phyloP scores from a whole-genome alignment of 192 early-diverging fungal genomes.

The Rhizoclosmatium globosum region DNA sequence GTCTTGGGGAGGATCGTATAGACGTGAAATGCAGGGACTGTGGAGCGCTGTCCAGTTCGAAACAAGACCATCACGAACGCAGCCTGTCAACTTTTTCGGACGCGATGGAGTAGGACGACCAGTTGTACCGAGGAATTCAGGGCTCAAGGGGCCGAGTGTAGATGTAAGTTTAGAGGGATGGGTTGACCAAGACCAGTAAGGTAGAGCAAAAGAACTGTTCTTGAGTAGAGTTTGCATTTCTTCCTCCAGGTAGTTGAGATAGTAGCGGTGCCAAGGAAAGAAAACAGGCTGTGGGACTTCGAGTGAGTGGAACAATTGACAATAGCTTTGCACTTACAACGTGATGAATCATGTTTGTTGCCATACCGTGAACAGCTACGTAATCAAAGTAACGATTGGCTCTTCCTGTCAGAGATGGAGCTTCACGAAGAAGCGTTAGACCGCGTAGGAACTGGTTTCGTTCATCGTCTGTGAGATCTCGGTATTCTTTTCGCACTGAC shows the following conservation, averaged over 20 bases:
- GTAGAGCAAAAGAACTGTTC: slow-evolving; percentile 50
- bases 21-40: not conserved
- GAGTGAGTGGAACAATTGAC: too few species aligned
- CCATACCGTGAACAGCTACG: slow-evolving; percentile 28
- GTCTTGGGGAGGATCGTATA: not conserved
- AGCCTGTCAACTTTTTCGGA: slow-evolving; percentile 16
- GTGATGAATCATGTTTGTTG: not conserved
- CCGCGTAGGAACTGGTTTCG: slow-evolving; percentile 35
- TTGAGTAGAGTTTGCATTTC: slow-evolving; percentile 28
- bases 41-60: slow-evolving; percentile 16
- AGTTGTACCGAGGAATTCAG: too few species aligned
- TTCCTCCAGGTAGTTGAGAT: slow-evolving; percentile 35
- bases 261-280: slow-evolving; percentile 51
- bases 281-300: slow-evolving; percentile 21
- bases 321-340: too few species aligned
- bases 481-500: slow-evolving; percentile 36
- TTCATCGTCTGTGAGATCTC: slow-evolving; percentile 32
- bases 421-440: slow-evolving; percentile 16
- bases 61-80: slow-evolving; percentile 31
- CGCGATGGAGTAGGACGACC: too few species aligned
- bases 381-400: slow-evolving; percentile 31
- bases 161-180: not conserved
- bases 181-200: slow-evolving; percentile 73
- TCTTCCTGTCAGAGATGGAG: slow-evolving; percentile 26
- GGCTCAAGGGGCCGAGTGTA: slow-evolving; percentile 22